These are phyloP conservation scores for Botrytis hyacinthi DNA, from an alignment of 2,329 filamentous ascomycete genomes.

Conservation along the genomic window DNA sequence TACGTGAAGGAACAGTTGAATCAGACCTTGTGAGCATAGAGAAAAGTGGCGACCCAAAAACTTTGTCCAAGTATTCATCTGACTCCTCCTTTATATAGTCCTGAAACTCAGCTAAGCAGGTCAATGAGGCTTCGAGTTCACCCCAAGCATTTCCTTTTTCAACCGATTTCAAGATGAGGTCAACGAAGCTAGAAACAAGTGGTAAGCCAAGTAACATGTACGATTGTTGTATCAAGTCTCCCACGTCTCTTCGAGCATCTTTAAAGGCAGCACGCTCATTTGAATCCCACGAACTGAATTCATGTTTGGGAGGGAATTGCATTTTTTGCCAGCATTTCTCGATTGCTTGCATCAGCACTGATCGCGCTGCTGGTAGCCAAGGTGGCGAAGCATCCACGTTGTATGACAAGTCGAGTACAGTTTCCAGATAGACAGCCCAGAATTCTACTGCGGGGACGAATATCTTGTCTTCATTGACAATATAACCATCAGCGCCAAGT, in stretches of 20 bases:
- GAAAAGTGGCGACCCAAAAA: constrained; percentile 63
- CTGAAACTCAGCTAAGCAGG: constrained; percentile 64
- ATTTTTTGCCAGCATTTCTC: constrained; percentile 68
- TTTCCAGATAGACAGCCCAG: constrained; percentile 75
- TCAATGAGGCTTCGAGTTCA: constrained; percentile 59
- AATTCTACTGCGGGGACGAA: constrained; percentile 74
- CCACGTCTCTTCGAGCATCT: constrained; percentile 75
- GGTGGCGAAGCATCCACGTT: constrained; percentile 48
- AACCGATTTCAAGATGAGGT: constrained; percentile 52
- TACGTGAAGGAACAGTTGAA: constrained; percentile 56
- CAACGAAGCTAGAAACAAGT: constrained; percentile 56
- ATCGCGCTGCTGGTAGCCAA: constrained; percentile 60
- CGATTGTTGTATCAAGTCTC: constrained; percentile 71
- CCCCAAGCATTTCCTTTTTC: constrained; percentile 48
- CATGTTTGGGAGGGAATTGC: constrained; percentile 54
- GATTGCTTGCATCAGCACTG: constrained; percentile 61
- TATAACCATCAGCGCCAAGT: constrained; percentile 62
- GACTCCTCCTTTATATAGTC: constrained; percentile 60
- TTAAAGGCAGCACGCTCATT: constrained; percentile 65
- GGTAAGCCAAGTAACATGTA: constrained; percentile 60
- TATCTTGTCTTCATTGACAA: constrained; percentile 70
- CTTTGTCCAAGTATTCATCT: constrained; percentile 56
- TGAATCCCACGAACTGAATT: constrained; percentile 66
- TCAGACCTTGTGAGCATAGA: constrained; percentile 51
- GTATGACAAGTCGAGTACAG: constrained; percentile 57